These are phyloP conservation scores for Pseudopyricularia cyperi DNA, from an alignment of 2,329 filamentous ascomycete genomes.

Conservation along the genomic window DNA sequence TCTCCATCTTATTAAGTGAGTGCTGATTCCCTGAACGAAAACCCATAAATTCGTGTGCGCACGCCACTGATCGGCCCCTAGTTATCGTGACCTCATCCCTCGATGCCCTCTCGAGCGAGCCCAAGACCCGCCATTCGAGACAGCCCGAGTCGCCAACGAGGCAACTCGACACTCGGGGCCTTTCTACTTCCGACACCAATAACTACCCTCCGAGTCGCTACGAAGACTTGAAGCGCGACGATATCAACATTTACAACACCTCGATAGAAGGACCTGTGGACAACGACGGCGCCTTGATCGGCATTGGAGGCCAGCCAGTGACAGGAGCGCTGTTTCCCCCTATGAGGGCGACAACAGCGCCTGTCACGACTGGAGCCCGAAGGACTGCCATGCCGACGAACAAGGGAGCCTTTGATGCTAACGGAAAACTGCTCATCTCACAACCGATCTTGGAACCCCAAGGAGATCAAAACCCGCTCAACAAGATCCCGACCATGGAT, in stretches of 20 bases:
- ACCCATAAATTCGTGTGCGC: not conserved
- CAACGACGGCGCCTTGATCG: slow-evolving; percentile 13
- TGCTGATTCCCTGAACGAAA: slow-evolving; percentile 4
- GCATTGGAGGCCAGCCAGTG: slow-evolving; percentile 23
- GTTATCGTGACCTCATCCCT: slow-evolving; percentile 26
- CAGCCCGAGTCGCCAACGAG: slow-evolving; percentile 24
- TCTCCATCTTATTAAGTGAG: slow-evolving; percentile 35
- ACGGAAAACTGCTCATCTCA: slow-evolving; percentile 31
- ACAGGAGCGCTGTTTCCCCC: slow-evolving; percentile 29
- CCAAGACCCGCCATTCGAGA: slow-evolving; percentile 15
- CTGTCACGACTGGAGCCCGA: slow-evolving; percentile 8
- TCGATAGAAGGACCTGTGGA: not conserved
- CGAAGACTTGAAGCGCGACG: slow-evolving; percentile 33
- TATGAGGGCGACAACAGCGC: slow-evolving; percentile 16
- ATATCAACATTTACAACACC: slow-evolving; percentile 19
- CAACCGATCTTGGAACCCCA: slow-evolving; percentile 29
- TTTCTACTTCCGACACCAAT: slow-evolving; percentile 26
- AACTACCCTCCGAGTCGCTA: slow-evolving; percentile 32
- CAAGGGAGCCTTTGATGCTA: slow-evolving; percentile 13
- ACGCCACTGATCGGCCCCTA: slow-evolving; percentile 12
- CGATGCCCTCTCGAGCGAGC: slow-evolving; percentile 15
- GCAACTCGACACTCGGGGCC: slow-evolving; percentile 20
- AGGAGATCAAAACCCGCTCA: slow-evolving; percentile 24
- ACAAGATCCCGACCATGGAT: slow-evolving; percentile 34
- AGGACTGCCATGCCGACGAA: not conserved